A percentile compares a stretch with the other conserved stretches of the same genome.
These are phyloP conservation scores for Oropetium thomaeum DNA, from an alignment of 176 grass and related monocot genomes.

Conservation along the genomic window DNA sequence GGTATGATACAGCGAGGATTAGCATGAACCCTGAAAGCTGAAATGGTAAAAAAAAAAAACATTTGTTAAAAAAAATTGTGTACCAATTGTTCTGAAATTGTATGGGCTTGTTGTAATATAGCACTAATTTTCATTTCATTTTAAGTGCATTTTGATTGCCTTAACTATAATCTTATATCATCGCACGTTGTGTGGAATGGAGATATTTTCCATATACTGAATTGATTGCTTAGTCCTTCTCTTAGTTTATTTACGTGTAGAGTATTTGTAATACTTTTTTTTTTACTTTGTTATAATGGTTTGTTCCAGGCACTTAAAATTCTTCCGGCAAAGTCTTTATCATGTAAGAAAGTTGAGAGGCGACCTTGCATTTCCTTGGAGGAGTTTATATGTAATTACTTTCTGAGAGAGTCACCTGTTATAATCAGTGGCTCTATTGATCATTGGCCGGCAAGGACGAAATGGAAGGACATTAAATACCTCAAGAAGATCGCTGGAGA, in stretches of 20 bases:
- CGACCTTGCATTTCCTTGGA: constrained; percentile 63
- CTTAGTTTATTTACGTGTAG: neutral
- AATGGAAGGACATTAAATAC: constrained; percentile 93
- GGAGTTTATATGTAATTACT: constrained; percentile 84
- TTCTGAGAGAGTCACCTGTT: constrained; percentile 62
- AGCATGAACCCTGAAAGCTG: too few species aligned
- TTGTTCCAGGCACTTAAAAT: constrained; percentile 55
- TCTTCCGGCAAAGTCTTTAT: constrained; percentile 64
- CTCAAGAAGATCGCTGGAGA: constrained; percentile 88
- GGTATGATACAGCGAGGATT: too few species aligned
- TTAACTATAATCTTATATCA: neutral
- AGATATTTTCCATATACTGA: neutral
- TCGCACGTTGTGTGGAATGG: neutral
- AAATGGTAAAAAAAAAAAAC: too few species aligned
- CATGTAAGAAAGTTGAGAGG: constrained; percentile 68
- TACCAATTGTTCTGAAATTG: neutral
- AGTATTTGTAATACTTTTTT: neutral
- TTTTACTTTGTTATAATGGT: neutral
- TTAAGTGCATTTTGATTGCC: neutral
- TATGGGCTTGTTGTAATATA: neutral
- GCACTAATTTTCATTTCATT: neutral
- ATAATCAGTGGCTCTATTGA: constrained; percentile 83
- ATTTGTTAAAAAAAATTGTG: too few species aligned
- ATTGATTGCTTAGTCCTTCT: neutral
- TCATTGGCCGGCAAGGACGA: constrained; percentile 79